Evolutionary conservation across 2,329 filamentous ascomycete species (phyloP), one percentile per base, ranked within the genome.

Genomic region (Knufia petricola): DNA sequence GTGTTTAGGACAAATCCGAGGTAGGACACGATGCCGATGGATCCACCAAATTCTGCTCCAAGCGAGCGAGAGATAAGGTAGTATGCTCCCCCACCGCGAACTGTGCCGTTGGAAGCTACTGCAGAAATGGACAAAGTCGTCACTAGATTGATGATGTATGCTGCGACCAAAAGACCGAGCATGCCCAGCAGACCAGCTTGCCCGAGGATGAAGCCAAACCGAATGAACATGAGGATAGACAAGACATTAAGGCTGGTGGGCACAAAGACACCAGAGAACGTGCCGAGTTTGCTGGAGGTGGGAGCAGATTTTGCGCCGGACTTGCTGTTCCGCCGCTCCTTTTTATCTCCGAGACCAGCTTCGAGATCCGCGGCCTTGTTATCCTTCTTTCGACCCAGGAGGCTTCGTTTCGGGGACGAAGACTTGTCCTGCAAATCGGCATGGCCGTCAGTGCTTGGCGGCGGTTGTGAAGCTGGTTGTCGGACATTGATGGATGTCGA

Each of bases 171-270:
- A 72, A 64, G 69, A 85, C 85, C 84, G 62, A 94, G 70, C 65
- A 88, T 92, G 43, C 86, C 87, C 37, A 90, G 55, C 38, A 94
- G 71, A 19, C 87, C 87, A 53, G 84, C 77, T 61, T 90, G 84
- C 7, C 87, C 87, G 19, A 94, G 72, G 50, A 94, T 85, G 58
- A 87, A 81, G 19, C 87, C 87, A 64, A 94, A 94, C 19, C 87
- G 79, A 59, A 94, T 72, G 67, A 94, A 94, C 86, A 94, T 94
- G 53, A 94, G 76, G 65, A 94, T 94, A 59, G 85, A 90, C 56
- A 94, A 69, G 36, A 94, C 87, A 64, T 92, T 94, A 56, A 94
- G 72, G 52, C 83, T 89, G n/a, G 87, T 87, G 1, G 87, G 87
- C 13, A 94, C 84, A 63, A 88, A 94, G 41, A 94, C 84, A 6